Evolutionary conservation across 2,329 filamentous ascomycete genomes (phyloP).

Genomic region (Camptophora hylomeconis): DNA sequence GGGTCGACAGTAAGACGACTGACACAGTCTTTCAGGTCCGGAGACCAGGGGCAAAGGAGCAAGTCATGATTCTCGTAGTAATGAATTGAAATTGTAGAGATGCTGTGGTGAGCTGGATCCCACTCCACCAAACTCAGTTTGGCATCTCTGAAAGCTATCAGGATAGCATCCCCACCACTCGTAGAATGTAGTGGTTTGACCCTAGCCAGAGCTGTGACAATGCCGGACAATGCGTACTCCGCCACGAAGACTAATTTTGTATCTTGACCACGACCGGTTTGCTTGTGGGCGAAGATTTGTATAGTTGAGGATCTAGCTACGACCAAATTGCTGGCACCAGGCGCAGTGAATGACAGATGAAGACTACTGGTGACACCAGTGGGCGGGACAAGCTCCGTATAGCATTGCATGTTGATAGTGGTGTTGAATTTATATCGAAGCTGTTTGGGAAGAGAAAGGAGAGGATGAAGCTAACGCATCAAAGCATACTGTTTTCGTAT

Average conservation of each 20-base stretch:
- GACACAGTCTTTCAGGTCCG: slow-evolving; percentile 59
- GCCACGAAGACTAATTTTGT: slow-evolving; percentile 73
- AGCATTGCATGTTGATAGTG: slow-evolving; percentile 77
- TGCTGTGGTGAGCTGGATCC: slow-evolving; percentile 66
- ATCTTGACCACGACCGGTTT: slow-evolving; percentile 39
- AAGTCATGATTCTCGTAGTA: slow-evolving; percentile 95
- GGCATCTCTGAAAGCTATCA: slow-evolving; percentile 78
- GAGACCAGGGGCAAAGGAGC: slow-evolving; percentile 68
- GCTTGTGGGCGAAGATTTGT: slow-evolving; percentile 71
- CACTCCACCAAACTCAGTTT: slow-evolving; percentile 90
- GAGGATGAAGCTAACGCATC: neutral
- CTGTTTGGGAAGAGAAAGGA: neutral
- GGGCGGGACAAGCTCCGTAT: slow-evolving; percentile 87
- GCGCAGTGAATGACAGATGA: slow-evolving; percentile 60
- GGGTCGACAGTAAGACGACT: slow-evolving; percentile 82
- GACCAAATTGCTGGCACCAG: slow-evolving; percentile 69
- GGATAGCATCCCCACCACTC: slow-evolving; percentile 69
- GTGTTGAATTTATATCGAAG: no score
- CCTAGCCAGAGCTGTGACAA: slow-evolving; percentile 67
- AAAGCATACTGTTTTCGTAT: no score
- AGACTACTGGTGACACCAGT: slow-evolving; percentile 88
- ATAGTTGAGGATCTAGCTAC: slow-evolving; percentile 87
- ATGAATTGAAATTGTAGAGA: slow-evolving; percentile 87
- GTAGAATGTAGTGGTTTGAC: slow-evolving; percentile 61
- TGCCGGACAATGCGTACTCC: slow-evolving; percentile 74